Evolutionary conservation across 352 stramenopile genomes (phyloP).

Genomic region (Globisporangium abappressorium): DNA sequence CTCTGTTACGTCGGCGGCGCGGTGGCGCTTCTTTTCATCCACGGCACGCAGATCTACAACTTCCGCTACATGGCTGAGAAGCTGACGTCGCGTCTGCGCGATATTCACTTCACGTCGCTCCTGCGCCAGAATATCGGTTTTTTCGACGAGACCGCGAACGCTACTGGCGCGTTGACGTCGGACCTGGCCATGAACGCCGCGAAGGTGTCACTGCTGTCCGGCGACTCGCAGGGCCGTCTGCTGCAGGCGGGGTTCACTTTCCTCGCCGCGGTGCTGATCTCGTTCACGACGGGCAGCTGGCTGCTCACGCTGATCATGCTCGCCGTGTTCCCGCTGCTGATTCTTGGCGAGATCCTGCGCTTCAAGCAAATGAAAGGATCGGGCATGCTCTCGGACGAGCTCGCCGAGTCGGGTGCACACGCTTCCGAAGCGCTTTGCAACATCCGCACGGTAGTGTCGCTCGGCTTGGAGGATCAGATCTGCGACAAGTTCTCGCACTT

Average conservation of each 20-base stretch:
- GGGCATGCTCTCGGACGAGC: constrained; percentile 25
- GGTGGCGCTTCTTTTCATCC: constrained; percentile 26
- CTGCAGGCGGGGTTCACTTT: constrained; percentile 47
- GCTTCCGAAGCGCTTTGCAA: constrained; percentile 43
- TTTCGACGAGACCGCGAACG: constrained; percentile 62
- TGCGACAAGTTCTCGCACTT: constrained; percentile 29
- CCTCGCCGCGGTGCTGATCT: constrained; percentile 16
- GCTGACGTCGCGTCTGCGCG: constrained; percentile 38
- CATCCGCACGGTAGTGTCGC: constrained; percentile 34
- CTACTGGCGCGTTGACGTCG: constrained; percentile 46
- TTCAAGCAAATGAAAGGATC: constrained; percentile 22
- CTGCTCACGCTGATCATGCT: constrained; percentile 22
- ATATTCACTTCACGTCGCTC: constrained; percentile 48
- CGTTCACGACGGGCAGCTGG: constrained; percentile 20
- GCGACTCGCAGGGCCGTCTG: constrained; percentile 42
- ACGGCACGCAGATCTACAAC: constrained; percentile 30
- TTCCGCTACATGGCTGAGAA: constrained; percentile 48
- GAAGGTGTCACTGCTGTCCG: constrained; percentile 34
- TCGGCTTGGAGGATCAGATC: constrained; percentile 32
- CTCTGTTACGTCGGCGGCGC: constrained; percentile 33
- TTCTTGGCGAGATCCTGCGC: constrained; percentile 27
- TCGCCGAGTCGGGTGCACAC: constrained; percentile 36
- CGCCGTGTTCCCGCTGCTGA: constrained; percentile 18
- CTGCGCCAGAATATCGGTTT: constrained; percentile 53
- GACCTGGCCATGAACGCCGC: constrained; percentile 49